These are phyloP conservation scores for Annulohypoxylon truncatum DNA, from an alignment of 2,329 filamentous ascomycete genomes.

Conservation along the genomic window DNA sequence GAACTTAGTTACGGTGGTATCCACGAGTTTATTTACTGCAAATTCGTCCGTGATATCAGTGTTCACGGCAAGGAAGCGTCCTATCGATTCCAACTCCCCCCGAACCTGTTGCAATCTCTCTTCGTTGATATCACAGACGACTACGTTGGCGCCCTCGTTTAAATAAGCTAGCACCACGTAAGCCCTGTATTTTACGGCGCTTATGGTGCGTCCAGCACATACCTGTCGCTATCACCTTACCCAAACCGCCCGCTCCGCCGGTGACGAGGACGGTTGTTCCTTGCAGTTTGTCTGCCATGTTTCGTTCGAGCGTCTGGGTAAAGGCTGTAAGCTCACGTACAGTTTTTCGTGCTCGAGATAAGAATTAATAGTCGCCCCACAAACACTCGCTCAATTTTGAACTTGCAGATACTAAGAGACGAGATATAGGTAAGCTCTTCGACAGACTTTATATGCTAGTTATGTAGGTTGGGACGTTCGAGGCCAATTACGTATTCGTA, in stretches of 20 bases:
- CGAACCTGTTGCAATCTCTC: slow-evolving; percentile 28
- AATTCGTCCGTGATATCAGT: slow-evolving; percentile 50
- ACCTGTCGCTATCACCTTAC: slow-evolving; percentile 47
- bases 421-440: not conserved
- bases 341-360: not conserved
- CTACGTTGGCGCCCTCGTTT: slow-evolving; percentile 49
- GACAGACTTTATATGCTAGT: not conserved
- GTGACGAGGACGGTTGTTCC: slow-evolving; percentile 51
- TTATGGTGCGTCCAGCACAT: not conserved
- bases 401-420: not conserved
- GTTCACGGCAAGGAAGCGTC: slow-evolving; percentile 42
- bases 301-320: not conserved
- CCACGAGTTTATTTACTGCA: slow-evolving; percentile 47
- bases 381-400: too few species aligned
- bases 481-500: not conserved
- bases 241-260: slow-evolving; percentile 50
- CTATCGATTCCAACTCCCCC: slow-evolving; percentile 34
- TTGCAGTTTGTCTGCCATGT: slow-evolving; percentile 33
- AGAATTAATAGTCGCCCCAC: too few species aligned
- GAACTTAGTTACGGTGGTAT: slow-evolving; percentile 32
- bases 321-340: not conserved
- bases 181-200: not conserved
- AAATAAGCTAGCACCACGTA: slow-evolving; percentile 41
- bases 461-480: not conserved
- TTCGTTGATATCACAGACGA: slow-evolving; percentile 50